Conservation (phyloP, 78 protist genomes). For the Chrysochromulina parva region DNA sequence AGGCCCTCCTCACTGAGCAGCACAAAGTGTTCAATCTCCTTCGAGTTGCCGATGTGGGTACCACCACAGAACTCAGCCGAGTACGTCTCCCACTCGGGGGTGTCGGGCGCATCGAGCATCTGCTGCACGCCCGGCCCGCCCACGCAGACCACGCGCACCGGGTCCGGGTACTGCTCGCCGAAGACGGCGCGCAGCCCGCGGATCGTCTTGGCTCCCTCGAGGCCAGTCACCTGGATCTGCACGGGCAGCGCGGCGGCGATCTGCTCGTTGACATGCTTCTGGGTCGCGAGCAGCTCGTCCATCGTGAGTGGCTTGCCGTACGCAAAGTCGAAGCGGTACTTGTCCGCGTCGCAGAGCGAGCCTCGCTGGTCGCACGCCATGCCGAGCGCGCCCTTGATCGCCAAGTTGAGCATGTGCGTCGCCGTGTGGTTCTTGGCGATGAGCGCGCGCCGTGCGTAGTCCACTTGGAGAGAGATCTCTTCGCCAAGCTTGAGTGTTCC, state of each 20-base stretch:
- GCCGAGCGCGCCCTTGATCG: conserved; percentile 66
- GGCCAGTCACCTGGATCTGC: conserved; percentile 50
- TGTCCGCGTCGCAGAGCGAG: conserved; percentile 78
- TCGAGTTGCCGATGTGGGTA: conserved; percentile 78
- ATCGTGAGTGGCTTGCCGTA: not conserved
- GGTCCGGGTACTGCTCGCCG: conserved; percentile 91
- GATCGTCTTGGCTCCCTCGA: conserved; percentile 74
- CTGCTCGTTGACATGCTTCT: not conserved
- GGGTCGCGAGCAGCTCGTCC: not conserved
- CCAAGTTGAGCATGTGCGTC: conserved; percentile 93
- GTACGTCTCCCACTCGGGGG: conserved; percentile 7
- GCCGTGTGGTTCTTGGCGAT: conserved; percentile 91
- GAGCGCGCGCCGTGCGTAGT: conserved; percentile 78
- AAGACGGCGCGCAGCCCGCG: conserved; percentile 82
- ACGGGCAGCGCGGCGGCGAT: conserved; percentile 64
- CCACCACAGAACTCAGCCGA: conserved; percentile 88
- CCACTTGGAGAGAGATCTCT: conserved; percentile 54
- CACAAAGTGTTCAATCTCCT: conserved; percentile 70
- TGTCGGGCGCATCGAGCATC: not conserved
- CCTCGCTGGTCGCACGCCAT: conserved; percentile 82
- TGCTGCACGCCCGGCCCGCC: conserved; percentile 44
- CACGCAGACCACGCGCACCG: conserved; percentile 90
- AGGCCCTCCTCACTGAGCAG: conserved; percentile 83
- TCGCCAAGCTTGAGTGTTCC: conserved; percentile 75
- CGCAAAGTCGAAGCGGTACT: conserved; percentile 89